Evolutionary conservation across 106 monocot genomes (phyloP).

Genomic region (Allium cepa): DNA sequence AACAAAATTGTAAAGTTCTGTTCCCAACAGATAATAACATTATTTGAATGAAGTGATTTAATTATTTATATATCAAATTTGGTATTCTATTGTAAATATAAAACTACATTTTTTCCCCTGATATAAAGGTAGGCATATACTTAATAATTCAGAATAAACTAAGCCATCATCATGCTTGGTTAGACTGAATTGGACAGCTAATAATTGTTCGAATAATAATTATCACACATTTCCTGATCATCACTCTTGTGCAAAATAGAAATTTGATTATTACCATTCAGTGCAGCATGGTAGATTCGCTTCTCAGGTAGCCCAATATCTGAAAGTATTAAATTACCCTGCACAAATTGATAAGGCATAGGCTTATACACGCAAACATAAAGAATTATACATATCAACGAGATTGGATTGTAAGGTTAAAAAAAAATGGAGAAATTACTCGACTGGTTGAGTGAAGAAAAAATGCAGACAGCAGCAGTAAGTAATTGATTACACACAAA

Average conservation of each 20-base stretch:
- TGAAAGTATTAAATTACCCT: slow-evolving; percentile 68
- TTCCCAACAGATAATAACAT: too few relatives aligned
- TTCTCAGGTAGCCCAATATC: slow-evolving; percentile 73
- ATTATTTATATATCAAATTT: neutral
- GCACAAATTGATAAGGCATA: slow-evolving; percentile 4
- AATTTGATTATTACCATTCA: slow-evolving; percentile 61
- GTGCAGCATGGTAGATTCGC: slow-evolving; percentile 58
- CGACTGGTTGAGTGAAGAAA: neutral
- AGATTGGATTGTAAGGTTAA: neutral
- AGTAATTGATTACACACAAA: neutral
- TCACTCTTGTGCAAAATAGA: slow-evolving; percentile 68
- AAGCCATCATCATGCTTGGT: neutral
- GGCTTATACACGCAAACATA: neutral
- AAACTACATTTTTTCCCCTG: neutral
- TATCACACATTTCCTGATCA: slow-evolving; percentile 20
- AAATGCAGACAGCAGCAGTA: neutral
- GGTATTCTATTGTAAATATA: neutral
- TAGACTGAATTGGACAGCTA: neutral
- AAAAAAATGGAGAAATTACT: neutral
- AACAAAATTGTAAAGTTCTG: too few relatives aligned
- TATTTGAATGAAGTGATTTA: neutral
- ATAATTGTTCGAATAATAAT: neutral
- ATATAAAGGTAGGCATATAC: slow-evolving; percentile 21
- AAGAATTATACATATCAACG: neutral
- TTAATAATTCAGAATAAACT: neutral